These are phyloP conservation scores for Ceratocystis huliohia DNA, from an alignment of 2,329 filamentous ascomycete species.

Conservation along the genomic window DNA sequence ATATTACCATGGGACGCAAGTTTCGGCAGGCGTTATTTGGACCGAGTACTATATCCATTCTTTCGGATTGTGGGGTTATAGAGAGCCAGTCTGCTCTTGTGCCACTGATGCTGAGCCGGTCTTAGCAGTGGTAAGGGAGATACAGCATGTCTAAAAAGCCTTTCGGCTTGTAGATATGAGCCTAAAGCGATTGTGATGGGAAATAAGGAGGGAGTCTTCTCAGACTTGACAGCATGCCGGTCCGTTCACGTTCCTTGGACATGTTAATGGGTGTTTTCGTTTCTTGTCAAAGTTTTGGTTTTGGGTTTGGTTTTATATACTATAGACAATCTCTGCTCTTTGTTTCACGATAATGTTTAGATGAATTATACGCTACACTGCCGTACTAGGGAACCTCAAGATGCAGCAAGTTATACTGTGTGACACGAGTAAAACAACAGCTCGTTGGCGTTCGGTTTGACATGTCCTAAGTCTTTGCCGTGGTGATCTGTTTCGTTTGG, in stretches of 20 bases:
- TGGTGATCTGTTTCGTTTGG: too few relatives aligned
- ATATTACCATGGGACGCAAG: slow-evolving; percentile 29
- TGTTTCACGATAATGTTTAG: not conserved
- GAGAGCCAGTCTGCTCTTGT: slow-evolving; percentile 44
- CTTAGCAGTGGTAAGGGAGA: slow-evolving; percentile 23
- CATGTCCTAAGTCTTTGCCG: too few relatives aligned
- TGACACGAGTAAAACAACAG: not conserved
- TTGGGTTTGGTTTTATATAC: not conserved
- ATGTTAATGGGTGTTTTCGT: not conserved
- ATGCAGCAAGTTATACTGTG: not conserved
- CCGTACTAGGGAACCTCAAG: not conserved
- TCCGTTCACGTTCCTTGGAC: not conserved
- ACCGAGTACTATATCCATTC: slow-evolving; percentile 28
- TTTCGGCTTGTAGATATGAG: not conserved
- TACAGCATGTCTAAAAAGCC: not conserved
- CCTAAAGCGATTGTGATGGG: too few relatives aligned
- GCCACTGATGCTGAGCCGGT: slow-evolving; percentile 46
- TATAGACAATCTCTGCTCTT: slow-evolving; percentile 10
- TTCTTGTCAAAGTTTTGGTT: not conserved
- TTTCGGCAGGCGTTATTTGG: slow-evolving; percentile 35
- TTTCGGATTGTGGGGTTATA: slow-evolving; percentile 35
- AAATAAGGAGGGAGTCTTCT: too few relatives aligned
- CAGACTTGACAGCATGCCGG: too few relatives aligned
- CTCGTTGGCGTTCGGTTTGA: too few relatives aligned
- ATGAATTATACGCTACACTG: not conserved